Conservation (phyloP, 2,329 filamentous ascomycete genomes). For the Epichloe coenophiala region DNA sequence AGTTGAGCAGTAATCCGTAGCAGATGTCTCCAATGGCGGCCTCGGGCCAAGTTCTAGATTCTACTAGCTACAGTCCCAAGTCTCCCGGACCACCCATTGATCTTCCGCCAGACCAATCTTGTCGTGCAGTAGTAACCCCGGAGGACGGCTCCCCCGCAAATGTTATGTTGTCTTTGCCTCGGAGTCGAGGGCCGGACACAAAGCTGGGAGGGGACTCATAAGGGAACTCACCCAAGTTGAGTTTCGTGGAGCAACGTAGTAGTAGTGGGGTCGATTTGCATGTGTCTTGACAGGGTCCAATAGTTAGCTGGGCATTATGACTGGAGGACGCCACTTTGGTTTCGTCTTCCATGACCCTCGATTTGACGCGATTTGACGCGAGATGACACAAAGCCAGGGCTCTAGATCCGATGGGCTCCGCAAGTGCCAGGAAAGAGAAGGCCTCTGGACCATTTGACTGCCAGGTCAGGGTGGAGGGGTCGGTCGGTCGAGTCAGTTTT, state of each 20-base stretch:
- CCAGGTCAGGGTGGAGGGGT: background rate
- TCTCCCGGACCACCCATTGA: no score
- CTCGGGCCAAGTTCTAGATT: no score
- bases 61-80: no score
- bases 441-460: background rate
- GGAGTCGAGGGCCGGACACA: no score
- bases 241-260: conserved; percentile 4
- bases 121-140: background rate
- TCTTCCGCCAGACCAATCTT: background rate
- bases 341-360: background rate
- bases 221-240: background rate
- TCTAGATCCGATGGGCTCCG: conserved; percentile 1
- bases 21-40: no score
- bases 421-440: background rate
- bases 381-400: background rate
- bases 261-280: background rate
- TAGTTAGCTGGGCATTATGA: background rate
- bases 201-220: background rate
- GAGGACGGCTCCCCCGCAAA: conserved; percentile 6
- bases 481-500: conserved; percentile 7
- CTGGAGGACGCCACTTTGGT: background rate
- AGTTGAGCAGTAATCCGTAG: no score
- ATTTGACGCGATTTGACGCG: background rate
- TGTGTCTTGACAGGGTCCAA: background rate
- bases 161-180: background rate